phyloP scores from a whole-genome alignment of 2,329 filamentous ascomycete species.

The Trichophyton benhamiae region DNA sequence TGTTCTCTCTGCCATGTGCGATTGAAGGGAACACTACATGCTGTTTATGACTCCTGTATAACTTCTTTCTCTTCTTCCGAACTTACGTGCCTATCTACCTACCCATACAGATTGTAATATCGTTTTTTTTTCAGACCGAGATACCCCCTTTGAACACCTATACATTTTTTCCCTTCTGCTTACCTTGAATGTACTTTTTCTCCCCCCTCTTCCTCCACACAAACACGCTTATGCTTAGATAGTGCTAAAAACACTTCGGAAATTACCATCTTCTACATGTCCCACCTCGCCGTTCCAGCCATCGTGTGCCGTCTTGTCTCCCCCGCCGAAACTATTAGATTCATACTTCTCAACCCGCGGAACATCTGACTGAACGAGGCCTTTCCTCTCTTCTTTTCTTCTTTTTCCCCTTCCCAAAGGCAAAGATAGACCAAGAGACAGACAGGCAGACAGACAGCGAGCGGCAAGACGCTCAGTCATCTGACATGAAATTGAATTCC shows the following conservation, averaged over 20 bases:
- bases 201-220: neutral
- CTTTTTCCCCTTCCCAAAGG: neutral
- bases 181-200: neutral
- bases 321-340: neutral
- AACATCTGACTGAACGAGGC: neutral
- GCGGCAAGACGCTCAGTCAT: neutral
- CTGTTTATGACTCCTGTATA: neutral
- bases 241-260: neutral
- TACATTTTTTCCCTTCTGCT: neutral
- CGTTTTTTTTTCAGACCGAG: neutral
- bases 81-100: neutral
- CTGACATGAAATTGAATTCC: neutral
- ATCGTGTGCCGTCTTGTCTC: neutral
- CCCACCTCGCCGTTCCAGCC: neutral
- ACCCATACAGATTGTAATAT: neutral
- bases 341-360: neutral
- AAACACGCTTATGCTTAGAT: neutral
- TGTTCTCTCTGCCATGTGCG: neutral
- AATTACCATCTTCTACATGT: neutral
- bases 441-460: neutral
- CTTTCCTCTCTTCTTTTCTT: neutral
- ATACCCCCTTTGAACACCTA: neutral
- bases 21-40: neutral
- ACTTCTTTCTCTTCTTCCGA: neutral
- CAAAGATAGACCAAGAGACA: too few species aligned